Evolutionary conservation across 2,329 filamentous ascomycete genomes (phyloP), one percentile per base, ranked within the genome.

Genomic region (Aspergillus uvarum): DNA sequence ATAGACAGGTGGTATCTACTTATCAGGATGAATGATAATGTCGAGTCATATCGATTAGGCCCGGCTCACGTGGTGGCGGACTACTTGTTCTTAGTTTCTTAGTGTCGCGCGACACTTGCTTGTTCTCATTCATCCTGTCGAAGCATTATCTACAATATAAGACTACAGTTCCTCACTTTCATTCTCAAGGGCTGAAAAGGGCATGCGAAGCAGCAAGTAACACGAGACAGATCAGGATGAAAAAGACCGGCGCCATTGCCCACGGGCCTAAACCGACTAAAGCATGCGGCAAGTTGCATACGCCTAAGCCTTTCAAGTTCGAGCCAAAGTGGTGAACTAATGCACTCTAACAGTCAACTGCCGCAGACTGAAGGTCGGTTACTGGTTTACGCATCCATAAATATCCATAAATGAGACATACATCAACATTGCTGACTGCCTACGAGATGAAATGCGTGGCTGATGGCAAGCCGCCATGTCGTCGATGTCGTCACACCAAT

Each of bases 391-490:
- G 12, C 22, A 26, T 38, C 19, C 8, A 10, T 3, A 35, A 26
- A 21, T 26, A 19, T 38, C 19, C 8, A 10, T 3, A 35, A 29
- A 35, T 26, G 12, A 14, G n/a, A 22, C 44, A 38, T 47, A 29
- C 26, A 29, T 29, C 26, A 12, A 35, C 32, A 12, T 12, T 35
- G 44, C 59, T 60, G 32, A 65, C 44, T 35, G 32, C 16, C 14
- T 12, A 54, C 22, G 11, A 71, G 70, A 72, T 72, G 70, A 69
- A 69, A 70, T 71, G 70, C 56, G 69, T 70, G 52, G 67, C 72
- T 14, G 66, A 69, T 31, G 68, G 68, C 5, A 38, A 60, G 52
- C 68, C 70, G 49, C 70, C 70, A 24, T 72, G 70, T 60, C 70
- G 70, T 32, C 67, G 70, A 53, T 72, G 70, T 52, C 64, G 65